Conservation (phyloP, 192 early-diverging fungal genomes). For the Linnemannia exigua region DNA sequence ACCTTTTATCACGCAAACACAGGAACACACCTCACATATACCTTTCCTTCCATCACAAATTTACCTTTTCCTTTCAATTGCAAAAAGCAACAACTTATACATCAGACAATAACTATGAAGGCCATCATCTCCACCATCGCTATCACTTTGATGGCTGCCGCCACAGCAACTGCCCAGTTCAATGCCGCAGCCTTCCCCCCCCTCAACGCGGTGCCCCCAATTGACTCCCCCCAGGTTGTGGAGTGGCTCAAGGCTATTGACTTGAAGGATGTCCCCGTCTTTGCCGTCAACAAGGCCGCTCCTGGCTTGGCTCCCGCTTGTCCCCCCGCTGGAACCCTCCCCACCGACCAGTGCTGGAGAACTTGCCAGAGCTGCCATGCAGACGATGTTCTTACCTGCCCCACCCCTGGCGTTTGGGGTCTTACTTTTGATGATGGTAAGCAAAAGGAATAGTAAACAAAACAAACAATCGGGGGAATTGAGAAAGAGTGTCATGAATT, state of each 20-base stretch:
- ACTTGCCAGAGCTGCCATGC: conserved; percentile 33
- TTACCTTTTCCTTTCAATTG: neutral
- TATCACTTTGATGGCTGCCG: conserved; percentile 10
- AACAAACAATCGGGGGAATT: neutral
- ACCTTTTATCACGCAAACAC: neutral
- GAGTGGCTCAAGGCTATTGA: conserved; percentile 42
- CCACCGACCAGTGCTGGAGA: conserved; percentile 43
- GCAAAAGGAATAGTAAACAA: neutral
- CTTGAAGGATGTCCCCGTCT: conserved; percentile 46
- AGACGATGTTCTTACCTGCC: conserved; percentile 48
- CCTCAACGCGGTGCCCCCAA: conserved; percentile 30
- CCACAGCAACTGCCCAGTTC: conserved; percentile 27
- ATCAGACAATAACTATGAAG: conserved; percentile 23
- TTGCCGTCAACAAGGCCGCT: conserved; percentile 40
- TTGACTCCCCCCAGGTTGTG: conserved; percentile 24
- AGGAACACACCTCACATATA: neutral
- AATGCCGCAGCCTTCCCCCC: conserved; percentile 39
- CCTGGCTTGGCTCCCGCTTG: conserved; percentile 24
- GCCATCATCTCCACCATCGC: conserved; percentile 13
- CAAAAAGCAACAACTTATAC: neutral
- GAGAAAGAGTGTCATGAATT: no score
- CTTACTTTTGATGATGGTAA: conserved; percentile 70
- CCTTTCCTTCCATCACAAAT: neutral
- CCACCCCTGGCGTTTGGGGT: conserved; percentile 65
- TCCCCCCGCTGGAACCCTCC: conserved; percentile 1